phyloP scores from a whole-genome alignment of 805 yeast genomes.

The Candida namnaoensis region DNA sequence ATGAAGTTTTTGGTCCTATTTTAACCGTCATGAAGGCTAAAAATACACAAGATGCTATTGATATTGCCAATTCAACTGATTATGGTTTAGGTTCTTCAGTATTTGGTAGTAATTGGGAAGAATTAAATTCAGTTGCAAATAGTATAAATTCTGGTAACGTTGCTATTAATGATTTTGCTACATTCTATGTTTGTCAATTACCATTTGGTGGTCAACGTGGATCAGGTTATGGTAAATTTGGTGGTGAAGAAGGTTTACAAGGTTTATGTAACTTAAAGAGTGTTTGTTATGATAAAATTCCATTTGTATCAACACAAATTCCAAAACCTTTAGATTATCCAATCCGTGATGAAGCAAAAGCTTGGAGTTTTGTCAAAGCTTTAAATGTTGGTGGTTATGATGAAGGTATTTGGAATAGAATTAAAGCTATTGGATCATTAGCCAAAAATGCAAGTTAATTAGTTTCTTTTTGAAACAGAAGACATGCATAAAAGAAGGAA shows the following conservation, averaged over 20 bases:
- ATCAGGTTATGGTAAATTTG: slow-evolving; percentile 95
- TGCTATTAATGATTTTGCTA: slow-evolving; percentile 96
- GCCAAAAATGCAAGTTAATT: slow-evolving; percentile 33
- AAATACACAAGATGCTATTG: slow-evolving; percentile 57
- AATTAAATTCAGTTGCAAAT: slow-evolving; percentile 56
- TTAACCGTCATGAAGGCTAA: slow-evolving; percentile 71
- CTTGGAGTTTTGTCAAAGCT: slow-evolving; percentile 82
- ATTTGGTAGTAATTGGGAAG: slow-evolving; percentile 57
- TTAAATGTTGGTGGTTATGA: slow-evolving; percentile 84
- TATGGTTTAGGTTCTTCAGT: slow-evolving; percentile 92
- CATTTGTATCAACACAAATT: slow-evolving; percentile 71
- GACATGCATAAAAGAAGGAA: too few relatives aligned
- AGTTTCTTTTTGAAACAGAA: too few relatives aligned
- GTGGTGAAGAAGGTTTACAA: slow-evolving; percentile 93
- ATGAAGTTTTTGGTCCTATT: slow-evolving; percentile 94
- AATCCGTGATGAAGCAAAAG: slow-evolving; percentile 65
- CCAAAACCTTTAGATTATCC: slow-evolving; percentile 94
- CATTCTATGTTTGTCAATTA: slow-evolving; percentile 88
- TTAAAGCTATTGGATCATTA: slow-evolving; percentile 43
- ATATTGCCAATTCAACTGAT: slow-evolving; percentile 73
- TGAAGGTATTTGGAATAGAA: slow-evolving; percentile 58
- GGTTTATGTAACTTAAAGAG: slow-evolving; percentile 86
- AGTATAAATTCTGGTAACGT: slow-evolving; percentile 78
- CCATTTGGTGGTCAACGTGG: slow-evolving; percentile 95
- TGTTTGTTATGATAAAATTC: slow-evolving; percentile 75